Evolutionary conservation across 495 filamentous ascomycete genomes (phyloP), one percentile per base, ranked within the genome.

Genomic region (Xylaria nigripes): DNA sequence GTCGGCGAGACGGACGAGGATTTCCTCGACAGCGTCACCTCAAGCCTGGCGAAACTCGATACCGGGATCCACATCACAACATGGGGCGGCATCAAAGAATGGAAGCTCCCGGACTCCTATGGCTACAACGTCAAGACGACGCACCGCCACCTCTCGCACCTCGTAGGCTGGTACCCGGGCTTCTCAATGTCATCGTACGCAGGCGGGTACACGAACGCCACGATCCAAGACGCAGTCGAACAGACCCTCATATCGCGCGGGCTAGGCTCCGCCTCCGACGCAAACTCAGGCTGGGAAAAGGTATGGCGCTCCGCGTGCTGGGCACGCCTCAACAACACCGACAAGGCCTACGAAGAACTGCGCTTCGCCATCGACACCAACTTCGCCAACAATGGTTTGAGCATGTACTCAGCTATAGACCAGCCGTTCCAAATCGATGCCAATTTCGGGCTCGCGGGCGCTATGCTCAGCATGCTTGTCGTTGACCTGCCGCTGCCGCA

Each of bases 251-350:
- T 57, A 46, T 58, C 66, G 34, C 72, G 75, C 29, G 52, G 52
- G 5, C 16, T 55, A 24, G 52, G 52, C 5, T 29, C 42, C 21
- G 52, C 23, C 24, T 50, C 56, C 6, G 78, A 81, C 51, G 62
- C 70, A 1, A 74, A 81, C 53, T 64, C 78, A 2, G 78, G 78
- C 5, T 80, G 78, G 78, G 75, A 69, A 42, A 81, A 81, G 54
- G 72, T 80, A 6, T 80, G 78, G 77, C 71, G 78, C 9, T 65
- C 68, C 5, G 74, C 76, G 10, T 77, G 71, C 61, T 79, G 78
- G 78, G 76, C 74, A 0, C 57, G 65, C 0, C 69, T 81, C 1
- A 77, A 77, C 30, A 66, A 78, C 38, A 72, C 72, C 0, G 65
- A 68, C 0, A 54, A 68, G 51, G 74, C 78, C 1, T 55, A 55